Conservation (phyloP, 2,329 filamentous ascomycete genomes). For the Pseudomassariella vexata region DNA sequence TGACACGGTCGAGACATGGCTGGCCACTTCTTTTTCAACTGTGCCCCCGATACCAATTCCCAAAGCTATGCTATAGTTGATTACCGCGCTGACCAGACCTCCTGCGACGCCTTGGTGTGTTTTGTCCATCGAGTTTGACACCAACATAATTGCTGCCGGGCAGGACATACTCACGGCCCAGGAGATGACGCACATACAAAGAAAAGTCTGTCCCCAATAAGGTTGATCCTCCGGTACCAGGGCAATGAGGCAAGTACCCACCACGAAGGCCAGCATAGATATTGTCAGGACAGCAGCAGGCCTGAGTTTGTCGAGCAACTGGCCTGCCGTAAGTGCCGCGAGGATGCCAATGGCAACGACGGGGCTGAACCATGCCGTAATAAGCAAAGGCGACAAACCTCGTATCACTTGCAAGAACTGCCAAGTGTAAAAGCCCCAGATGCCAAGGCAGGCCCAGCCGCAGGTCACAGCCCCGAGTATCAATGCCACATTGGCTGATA, state of each 20-base stretch:
- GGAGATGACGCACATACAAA: conserved; percentile 50
- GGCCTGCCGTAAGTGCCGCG: conserved; percentile 19
- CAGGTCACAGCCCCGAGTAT: conserved; percentile 37
- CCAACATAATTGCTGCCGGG: conserved; percentile 54
- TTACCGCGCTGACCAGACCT: conserved; percentile 38
- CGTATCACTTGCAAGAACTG: conserved; percentile 30
- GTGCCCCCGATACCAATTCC: conserved; percentile 62
- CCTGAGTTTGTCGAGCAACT: conserved; percentile 22
- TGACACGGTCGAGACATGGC: conserved; percentile 6
- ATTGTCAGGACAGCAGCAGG: conserved; percentile 32
- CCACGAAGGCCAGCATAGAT: conserved; percentile 36
- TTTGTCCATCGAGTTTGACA: conserved; percentile 45
- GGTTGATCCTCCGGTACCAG: conserved; percentile 46
- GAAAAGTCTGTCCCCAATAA: conserved; percentile 62
- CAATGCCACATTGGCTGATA: conserved; percentile 37
- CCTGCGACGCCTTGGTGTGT: conserved; percentile 25
- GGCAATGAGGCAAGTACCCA: conserved; percentile 35
- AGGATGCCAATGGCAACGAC: conserved; percentile 16
- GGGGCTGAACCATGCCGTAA: conserved; percentile 23
- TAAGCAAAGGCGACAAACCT: conserved; percentile 23
- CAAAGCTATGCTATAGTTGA: conserved; percentile 64
- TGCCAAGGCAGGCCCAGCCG: conserved; percentile 35
- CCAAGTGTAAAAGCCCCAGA: conserved; percentile 34
- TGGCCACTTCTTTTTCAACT: conserved; percentile 40
- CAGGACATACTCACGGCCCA: conserved; percentile 65